A percentile compares a stretch with the other conserved stretches of the same genome.
Conservation (phyloP, 2,329 filamentous ascomycete genomes). For the Zopfia rhizophila region DNA sequence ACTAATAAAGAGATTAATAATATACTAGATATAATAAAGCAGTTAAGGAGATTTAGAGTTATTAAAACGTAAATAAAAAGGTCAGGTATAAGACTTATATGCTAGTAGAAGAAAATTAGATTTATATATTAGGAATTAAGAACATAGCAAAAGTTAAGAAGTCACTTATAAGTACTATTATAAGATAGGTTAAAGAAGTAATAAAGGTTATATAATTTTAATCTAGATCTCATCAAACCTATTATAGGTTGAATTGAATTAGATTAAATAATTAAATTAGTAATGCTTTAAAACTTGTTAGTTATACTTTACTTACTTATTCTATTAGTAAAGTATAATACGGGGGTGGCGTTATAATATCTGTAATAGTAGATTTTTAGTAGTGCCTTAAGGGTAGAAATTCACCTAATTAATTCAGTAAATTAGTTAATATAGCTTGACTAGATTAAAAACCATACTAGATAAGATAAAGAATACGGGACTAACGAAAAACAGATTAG, state of each 20-base stretch:
- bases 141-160: too few relatives aligned
- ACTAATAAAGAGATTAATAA: too few relatives aligned
- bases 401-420: constrained; percentile 7
- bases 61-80: too few relatives aligned
- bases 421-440: constrained; percentile 9
- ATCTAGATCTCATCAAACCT: constrained; percentile 6
- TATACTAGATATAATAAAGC: too few relatives aligned
- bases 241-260: constrained; percentile 7
- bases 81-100: constrained; percentile 7
- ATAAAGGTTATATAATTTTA: constrained; percentile 4
- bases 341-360: constrained; percentile 9
- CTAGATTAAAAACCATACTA: constrained; percentile 9
- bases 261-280: constrained; percentile 9
- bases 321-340: constrained; percentile 7
- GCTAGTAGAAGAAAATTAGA: constrained; percentile 6
- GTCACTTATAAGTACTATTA: constrained; percentile 9
- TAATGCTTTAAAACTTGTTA: constrained; percentile 8
- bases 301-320: constrained; percentile 7
- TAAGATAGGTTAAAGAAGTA: constrained; percentile 8
- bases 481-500: constrained; percentile 8
- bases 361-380: constrained; percentile 10
- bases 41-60: too few relatives aligned
- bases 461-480: constrained; percentile 8
- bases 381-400: constrained; percentile 6
- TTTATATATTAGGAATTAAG: constrained; percentile 8